Percentiles rank a stretch among this genome's conserved stretches.
These are phyloP conservation scores for Lathyrus sativus DNA, from an alignment of 306 rosid species.

Conservation along the genomic window DNA sequence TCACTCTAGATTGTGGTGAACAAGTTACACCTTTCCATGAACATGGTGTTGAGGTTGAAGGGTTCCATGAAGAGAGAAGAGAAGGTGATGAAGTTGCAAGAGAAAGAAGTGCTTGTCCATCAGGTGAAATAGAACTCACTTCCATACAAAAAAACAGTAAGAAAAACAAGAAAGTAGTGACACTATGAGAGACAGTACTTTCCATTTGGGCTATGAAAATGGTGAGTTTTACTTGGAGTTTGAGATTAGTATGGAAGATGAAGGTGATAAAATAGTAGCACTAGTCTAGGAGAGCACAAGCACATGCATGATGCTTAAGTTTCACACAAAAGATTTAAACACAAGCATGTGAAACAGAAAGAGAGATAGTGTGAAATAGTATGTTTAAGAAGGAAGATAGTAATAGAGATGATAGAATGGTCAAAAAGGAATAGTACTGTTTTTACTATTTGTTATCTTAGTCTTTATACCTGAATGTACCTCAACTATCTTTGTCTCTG, in stretches of 20 bases:
- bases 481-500: slow-evolving; percentile 1
- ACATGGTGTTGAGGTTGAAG: slow-evolving; percentile 81
- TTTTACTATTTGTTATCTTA: slow-evolving; percentile 20
- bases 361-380: slow-evolving; percentile 38
- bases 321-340: slow-evolving; percentile 62
- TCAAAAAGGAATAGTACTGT: slow-evolving; percentile 11
- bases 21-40: slow-evolving; percentile 89
- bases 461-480: slow-evolving; percentile 44
- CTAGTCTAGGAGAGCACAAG: slow-evolving; percentile 53
- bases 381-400: slow-evolving; percentile 44
- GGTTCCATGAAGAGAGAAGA: slow-evolving; percentile 82
- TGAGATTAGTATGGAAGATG: slow-evolving; percentile 31
- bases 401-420: slow-evolving; percentile 23
- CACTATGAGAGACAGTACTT: slow-evolving; percentile 26
- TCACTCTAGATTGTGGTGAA: slow-evolving; percentile 85
- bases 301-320: slow-evolving; percentile 73
- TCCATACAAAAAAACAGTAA: slow-evolving; percentile 40
- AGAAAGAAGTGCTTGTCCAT: slow-evolving; percentile 85
- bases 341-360: slow-evolving; percentile 67
- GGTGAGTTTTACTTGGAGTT: slow-evolving; percentile 35
- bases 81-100: slow-evolving; percentile 62
- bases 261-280: slow-evolving; percentile 24
- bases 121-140: slow-evolving; percentile 69
- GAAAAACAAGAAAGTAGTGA: slow-evolving; percentile 43
- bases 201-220: slow-evolving; percentile 49